Evolutionary conservation across 208 protist genomes (phyloP).

Genomic region (Tetramitus jugosus): DNA sequence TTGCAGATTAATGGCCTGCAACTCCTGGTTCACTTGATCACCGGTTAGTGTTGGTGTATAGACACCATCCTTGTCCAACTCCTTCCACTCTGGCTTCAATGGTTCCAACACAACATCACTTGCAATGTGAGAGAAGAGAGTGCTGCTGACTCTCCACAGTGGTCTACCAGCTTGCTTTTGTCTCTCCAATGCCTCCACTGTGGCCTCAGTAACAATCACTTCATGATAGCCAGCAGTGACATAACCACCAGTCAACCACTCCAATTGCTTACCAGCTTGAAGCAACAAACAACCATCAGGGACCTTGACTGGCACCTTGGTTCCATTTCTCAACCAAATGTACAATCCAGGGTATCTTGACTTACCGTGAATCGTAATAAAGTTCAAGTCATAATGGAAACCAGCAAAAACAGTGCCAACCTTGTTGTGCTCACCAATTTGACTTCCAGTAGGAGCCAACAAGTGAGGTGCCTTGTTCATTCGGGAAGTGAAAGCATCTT

Average conservation of each 20-base stretch:
- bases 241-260: constrained; percentile 51
- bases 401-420: constrained; percentile 48
- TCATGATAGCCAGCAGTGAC: constrained; percentile 54
- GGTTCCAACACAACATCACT: constrained; percentile 40
- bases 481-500: constrained; percentile 35
- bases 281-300: constrained; percentile 53
- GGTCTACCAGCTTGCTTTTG: constrained; percentile 25
- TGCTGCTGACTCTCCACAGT: constrained; percentile 56
- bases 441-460: constrained; percentile 56
- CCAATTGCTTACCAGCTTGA: constrained; percentile 62
- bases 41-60: constrained; percentile 8
- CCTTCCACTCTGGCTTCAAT: constrained; percentile 18
- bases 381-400: constrained; percentile 61
- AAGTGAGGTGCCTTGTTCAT: constrained; percentile 51
- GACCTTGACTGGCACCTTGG: constrained; percentile 36
- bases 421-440: constrained; percentile 38
- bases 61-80: background rate
- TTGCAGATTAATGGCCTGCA: background rate
- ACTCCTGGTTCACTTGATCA: background rate
- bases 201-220: constrained; percentile 47
- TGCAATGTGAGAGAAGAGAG: constrained; percentile 54
- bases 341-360: constrained; percentile 52
- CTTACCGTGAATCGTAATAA: constrained; percentile 58
- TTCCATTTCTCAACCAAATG: constrained; percentile 49
- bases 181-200: constrained; percentile 28